phyloP scores from a whole-genome alignment of 73 alveolate species.

The Stentor coeruleus region DNA sequence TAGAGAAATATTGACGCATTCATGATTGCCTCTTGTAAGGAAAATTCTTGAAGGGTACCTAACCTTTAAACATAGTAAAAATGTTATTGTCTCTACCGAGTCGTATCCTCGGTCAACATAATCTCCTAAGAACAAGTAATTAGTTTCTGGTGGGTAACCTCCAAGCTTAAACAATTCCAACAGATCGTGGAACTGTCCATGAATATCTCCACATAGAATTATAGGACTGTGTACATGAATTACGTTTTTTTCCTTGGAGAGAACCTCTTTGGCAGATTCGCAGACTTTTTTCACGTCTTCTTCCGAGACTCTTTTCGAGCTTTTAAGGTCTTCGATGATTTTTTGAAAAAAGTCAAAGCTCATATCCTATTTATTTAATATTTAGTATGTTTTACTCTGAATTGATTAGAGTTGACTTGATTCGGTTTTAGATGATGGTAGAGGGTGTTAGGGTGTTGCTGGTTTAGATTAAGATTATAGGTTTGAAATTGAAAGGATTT shows the following conservation, averaged over 20 bases:
- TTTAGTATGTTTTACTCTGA: too few species aligned
- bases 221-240: slow-evolving; percentile 69
- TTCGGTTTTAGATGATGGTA: too few species aligned
- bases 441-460: too few species aligned
- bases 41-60: slow-evolving; percentile 55
- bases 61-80: slow-evolving; percentile 56
- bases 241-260: slow-evolving; percentile 68
- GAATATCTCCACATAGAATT: slow-evolving; percentile 96
- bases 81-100: slow-evolving; percentile 67
- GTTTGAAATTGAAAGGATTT: too few species aligned
- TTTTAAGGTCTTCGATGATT: neutral
- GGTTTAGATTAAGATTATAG: too few species aligned
- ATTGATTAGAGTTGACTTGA: too few species aligned
- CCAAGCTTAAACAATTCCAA: slow-evolving; percentile 78
- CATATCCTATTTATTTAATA: too few species aligned
- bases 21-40: slow-evolving; percentile 51
- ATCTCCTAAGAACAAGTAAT: slow-evolving; percentile 82
- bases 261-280: slow-evolving; percentile 84
- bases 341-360: too few species aligned
- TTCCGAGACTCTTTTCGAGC: slow-evolving; percentile 60
- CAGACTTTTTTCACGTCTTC: slow-evolving; percentile 70
- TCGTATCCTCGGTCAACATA: slow-evolving; percentile 86
- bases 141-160: slow-evolving; percentile 84
- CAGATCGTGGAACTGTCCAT: slow-evolving; percentile 96
- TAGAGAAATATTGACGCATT: slow-evolving; percentile 57